Evolutionary conservation across 257 asterid species (phyloP), one percentile per base, ranked within the genome.

Genomic region (Marsdenia floribunda): DNA sequence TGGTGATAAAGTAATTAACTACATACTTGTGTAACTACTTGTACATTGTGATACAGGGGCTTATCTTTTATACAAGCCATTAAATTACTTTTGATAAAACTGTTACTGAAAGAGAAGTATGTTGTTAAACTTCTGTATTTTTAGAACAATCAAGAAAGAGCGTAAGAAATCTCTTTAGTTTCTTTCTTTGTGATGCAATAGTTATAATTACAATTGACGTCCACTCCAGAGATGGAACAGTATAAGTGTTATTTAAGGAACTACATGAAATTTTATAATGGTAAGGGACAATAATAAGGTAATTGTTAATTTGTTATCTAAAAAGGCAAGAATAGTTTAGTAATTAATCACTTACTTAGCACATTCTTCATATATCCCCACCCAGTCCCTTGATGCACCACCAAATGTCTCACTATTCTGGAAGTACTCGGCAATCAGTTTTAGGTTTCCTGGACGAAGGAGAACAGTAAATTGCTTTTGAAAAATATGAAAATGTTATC

Each of bases 291-390:
- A 50, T 18, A 50, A 71, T 40, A 22, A 37, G 4, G 2, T 5
- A 33, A 35, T 35, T 63, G 46, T 40, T 33, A 29, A 29, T 29
- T 29, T 29, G 1, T 60, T 33, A 29, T 35, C 10, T 33, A 42
- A 29, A 40, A 55, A 24, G 61, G 35, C 57, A 18, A 49, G 57
- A 67, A 68, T 44, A 69, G 26, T 47, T 69, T 24, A 69, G 1
- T 35, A 35, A 59, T 44, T 44, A 22, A 13, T 70, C 59, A 70
- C 92, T 92, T 85, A 92, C 99, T 89, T 94, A 71, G 97, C 96
- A 87, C 99, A 94, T 85, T 94, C 99, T 72, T 94, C 99, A 66
- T 94, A 94, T 75, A 94, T 89, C 76, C 97, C 98, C 71, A 90
- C 79, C 99, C 97, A 92, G 78, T 89, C 97, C 76, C 93, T 87